These are phyloP conservation scores for Podospora comata DNA, from an alignment of 495 filamentous ascomycete species.

Conservation along the genomic window DNA sequence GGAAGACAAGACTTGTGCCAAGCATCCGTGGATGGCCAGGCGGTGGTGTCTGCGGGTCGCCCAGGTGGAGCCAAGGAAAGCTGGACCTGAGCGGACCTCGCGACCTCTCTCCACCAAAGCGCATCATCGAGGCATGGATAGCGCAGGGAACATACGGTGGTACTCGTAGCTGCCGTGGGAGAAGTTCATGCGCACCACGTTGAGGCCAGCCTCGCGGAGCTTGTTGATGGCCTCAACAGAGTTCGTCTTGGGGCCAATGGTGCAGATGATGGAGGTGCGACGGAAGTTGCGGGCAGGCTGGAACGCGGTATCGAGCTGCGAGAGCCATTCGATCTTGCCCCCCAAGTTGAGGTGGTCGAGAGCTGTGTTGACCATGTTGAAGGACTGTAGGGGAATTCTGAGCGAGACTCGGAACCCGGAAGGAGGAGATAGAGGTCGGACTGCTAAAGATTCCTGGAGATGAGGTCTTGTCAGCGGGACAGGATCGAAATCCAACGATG, in stretches of 20 bases:
- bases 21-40: background rate
- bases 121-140: conserved; percentile 1
- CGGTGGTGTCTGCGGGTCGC: background rate
- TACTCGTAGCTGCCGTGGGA: conserved; percentile 91
- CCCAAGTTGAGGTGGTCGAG: conserved; percentile 76
- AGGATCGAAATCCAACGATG: background rate
- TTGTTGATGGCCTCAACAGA: conserved; percentile 92
- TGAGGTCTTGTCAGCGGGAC: background rate
- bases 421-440: background rate
- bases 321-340: conserved; percentile 89
- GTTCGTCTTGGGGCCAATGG: conserved; percentile 99
- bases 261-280: conserved; percentile 97
- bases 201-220: conserved; percentile 83
- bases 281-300: conserved; percentile 81
- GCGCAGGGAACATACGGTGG: conserved; percentile 29
- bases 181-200: conserved; percentile 98
- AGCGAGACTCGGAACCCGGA: background rate
- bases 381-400: conserved; percentile 20
- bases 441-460: conserved; percentile 2
- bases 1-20: background rate
- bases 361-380: conserved; percentile 56
- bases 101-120: conserved; percentile 29
- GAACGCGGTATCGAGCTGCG: conserved; percentile 70
- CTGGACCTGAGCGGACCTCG: conserved; percentile 9
- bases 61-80: background rate